A percentile compares a stretch with the other conserved stretches of the same genome.
Evolutionary conservation across 2,329 filamentous ascomycete species (phyloP).

Genomic region (Paecilomyces niveus): DNA sequence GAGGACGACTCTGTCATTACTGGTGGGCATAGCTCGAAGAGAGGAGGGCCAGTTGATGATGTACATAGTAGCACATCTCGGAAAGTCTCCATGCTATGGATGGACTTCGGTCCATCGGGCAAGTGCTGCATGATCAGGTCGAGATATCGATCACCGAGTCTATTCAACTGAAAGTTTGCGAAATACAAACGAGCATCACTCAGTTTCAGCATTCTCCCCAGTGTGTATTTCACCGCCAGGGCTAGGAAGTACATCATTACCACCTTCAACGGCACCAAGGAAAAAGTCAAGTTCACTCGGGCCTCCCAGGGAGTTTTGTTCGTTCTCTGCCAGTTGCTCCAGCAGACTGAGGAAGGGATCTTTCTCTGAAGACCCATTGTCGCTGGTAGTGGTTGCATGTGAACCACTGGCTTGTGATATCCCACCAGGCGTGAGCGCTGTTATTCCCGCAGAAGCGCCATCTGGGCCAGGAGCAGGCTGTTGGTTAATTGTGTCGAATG

Average conservation of each 20-base stretch:
- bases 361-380: conserved; percentile 56
- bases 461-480: conserved; percentile 3
- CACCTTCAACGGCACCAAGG: conserved; percentile 35
- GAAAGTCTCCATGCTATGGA: too few species aligned
- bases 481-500: conserved; percentile 22
- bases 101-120: too few species aligned
- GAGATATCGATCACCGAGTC: too few species aligned
- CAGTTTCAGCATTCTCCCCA: not conserved
- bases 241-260: not conserved
- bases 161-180: too few species aligned
- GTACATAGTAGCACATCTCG: too few species aligned
- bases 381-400: conserved; percentile 44
- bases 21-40: too few species aligned
- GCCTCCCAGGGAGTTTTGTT: conserved; percentile 56
- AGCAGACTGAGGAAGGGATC: conserved; percentile 74
- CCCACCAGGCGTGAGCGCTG: conserved; percentile 31
- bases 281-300: conserved; percentile 76
- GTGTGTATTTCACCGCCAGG: not conserved
- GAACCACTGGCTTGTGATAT: conserved; percentile 35
- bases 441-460: conserved; percentile 4
- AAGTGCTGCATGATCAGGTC: too few species aligned
- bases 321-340: conserved; percentile 77
- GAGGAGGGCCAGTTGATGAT: too few species aligned
- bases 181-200: not conserved
- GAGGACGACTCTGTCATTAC: too few species aligned